A percentile compares a stretch with the other conserved stretches of the same genome.
These are phyloP conservation scores for Smallanthus sonchifolius DNA, from an alignment of 129 eudicot genomes.

Conservation along the genomic window DNA sequence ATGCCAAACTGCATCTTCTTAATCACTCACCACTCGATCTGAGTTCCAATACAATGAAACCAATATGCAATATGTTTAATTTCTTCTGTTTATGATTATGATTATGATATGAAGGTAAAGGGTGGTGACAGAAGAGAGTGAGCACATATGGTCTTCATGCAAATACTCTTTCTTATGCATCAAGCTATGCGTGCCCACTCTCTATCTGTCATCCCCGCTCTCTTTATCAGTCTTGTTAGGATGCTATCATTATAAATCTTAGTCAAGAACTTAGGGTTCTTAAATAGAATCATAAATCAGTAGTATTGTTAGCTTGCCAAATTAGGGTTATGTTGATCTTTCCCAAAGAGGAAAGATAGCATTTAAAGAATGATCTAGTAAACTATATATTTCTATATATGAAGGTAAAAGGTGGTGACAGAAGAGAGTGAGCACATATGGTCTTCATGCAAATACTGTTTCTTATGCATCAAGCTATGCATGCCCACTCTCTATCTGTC, in stretches of 20 bases:
- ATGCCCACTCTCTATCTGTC: slow-evolving; percentile 93
- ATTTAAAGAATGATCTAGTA: no score
- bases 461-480: slow-evolving; percentile 59
- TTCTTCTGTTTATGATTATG: neutral
- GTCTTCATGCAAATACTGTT: slow-evolving; percentile 47
- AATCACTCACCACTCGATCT: neutral
- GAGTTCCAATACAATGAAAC: neutral
- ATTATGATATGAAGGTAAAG: slow-evolving; percentile 34
- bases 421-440: slow-evolving; percentile 99
- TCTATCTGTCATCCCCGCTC: slow-evolving; percentile 69
- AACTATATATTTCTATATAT: no score
- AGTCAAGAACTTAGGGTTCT: neutral
- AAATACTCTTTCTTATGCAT: slow-evolving; percentile 38
- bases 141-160: slow-evolving; percentile 85
- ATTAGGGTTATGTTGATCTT: no score
- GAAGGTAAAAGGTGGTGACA: slow-evolving; percentile 75
- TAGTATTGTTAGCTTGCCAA: neutral
- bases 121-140: slow-evolving; percentile 99
- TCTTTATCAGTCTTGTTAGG: neutral
- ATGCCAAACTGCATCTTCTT: neutral
- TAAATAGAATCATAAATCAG: neutral
- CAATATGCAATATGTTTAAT: neutral
- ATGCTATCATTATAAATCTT: neutral
- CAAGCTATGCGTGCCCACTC: slow-evolving; percentile 84
- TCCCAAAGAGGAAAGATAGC: no score